Conservation (phyloP, 148 eudicot species). For the Limonium bicolor region DNA sequence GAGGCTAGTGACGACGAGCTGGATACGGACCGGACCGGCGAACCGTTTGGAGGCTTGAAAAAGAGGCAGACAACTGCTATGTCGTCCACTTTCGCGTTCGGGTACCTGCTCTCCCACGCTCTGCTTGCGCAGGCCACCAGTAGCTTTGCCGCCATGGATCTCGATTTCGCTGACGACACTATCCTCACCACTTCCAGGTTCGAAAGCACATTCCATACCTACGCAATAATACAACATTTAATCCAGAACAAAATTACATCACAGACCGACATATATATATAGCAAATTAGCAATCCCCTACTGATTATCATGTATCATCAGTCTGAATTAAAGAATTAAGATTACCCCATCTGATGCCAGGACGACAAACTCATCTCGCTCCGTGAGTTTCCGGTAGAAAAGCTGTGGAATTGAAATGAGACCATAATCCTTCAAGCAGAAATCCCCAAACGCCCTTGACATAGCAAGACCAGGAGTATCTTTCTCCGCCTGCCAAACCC, state of each 20-base stretch:
- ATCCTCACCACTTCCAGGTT: slow-evolving; percentile 55
- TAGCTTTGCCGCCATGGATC: slow-evolving; percentile 27
- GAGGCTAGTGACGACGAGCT: no score
- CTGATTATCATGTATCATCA: not conserved
- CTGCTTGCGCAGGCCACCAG: slow-evolving; percentile 24
- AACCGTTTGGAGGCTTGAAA: slow-evolving; percentile 9
- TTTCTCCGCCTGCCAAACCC: slow-evolving; percentile 76
- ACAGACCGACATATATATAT: no score
- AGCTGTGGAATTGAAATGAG: slow-evolving; percentile 68
- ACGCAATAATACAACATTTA: not conserved
- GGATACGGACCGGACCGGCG: no score
- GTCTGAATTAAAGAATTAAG: not conserved
- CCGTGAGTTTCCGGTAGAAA: slow-evolving; percentile 39
- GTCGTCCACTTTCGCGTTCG: slow-evolving; percentile 34
- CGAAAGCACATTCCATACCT: slow-evolving; percentile 72
- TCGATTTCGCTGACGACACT: slow-evolving; percentile 40
- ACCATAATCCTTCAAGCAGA: slow-evolving; percentile 70
- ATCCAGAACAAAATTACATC: no score
- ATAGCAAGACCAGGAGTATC: slow-evolving; percentile 83
- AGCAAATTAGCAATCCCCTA: not conserved
- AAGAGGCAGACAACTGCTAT: slow-evolving; percentile 45
- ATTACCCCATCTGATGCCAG: slow-evolving; percentile 94
- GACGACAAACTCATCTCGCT: slow-evolving; percentile 49
- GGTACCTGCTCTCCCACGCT: slow-evolving; percentile 38
- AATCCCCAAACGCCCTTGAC: slow-evolving; percentile 93